Percentiles rank a stretch among this genome's conserved stretches.
phyloP scores from a whole-genome alignment of 192 early-diverging fungal genomes.

The Backusella psychrophila region DNA sequence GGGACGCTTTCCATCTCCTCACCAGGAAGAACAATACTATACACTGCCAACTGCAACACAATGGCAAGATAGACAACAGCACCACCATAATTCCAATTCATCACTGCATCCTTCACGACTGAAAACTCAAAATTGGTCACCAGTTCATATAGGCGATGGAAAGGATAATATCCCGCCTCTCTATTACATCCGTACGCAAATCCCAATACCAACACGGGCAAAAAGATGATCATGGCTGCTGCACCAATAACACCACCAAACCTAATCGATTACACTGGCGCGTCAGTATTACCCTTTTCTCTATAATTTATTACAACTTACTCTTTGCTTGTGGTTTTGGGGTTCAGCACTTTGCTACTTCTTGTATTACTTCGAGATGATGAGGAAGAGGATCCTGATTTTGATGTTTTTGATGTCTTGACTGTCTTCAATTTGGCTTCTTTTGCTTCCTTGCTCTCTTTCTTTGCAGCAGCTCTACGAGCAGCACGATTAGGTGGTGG shows the following conservation, averaged over 20 bases:
- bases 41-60: conserved; percentile 28
- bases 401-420: background rate
- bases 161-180: conserved; percentile 54
- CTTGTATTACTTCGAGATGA: background rate
- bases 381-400: background rate
- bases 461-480: conserved; percentile 3
- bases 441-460: background rate
- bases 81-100: conserved; percentile 45
- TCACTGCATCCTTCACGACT: background rate
- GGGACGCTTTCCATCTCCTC: conserved; percentile 57
- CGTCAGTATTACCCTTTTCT: background rate
- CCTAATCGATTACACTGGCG: background rate
- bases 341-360: conserved; percentile 44
- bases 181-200: conserved; percentile 45
- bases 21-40: conserved; percentile 40
- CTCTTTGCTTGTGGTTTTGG: conserved; percentile 73
- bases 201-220: conserved; percentile 43
- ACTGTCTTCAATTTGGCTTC: background rate
- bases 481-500: background rate
- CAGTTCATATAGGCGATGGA: conserved; percentile 16
- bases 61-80: conserved; percentile 53
- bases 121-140: background rate
- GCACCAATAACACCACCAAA: conserved; percentile 74
- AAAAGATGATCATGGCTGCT: conserved; percentile 47
- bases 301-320: background rate